Evolutionary conservation across 2,329 filamentous ascomycete species (phyloP).

Genomic region (Fusarium xyrophilum): DNA sequence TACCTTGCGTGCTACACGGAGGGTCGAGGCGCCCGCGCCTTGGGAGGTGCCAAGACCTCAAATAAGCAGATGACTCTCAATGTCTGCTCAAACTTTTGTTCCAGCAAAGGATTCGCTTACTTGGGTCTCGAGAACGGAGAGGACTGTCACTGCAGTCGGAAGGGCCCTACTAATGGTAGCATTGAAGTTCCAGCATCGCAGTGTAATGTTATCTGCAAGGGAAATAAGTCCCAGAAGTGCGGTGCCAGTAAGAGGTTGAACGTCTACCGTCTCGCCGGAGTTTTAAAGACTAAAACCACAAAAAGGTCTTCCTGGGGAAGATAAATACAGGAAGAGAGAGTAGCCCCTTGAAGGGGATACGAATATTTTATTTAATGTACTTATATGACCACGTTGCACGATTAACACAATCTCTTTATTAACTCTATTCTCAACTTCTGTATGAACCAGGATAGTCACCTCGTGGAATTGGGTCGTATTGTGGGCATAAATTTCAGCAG

Average conservation of each 20-base stretch:
- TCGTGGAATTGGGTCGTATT: background rate
- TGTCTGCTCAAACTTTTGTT: constrained; percentile 28
- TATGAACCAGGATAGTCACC: rapidly evolving
- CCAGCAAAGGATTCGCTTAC: constrained; percentile 17
- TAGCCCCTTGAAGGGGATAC: background rate
- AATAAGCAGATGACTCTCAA: constrained; percentile 25
- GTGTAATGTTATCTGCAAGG: constrained; percentile 25
- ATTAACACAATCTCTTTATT: background rate
- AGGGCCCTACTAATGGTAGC: constrained; percentile 23
- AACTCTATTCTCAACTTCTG: background rate
- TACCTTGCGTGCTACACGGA: constrained; percentile 35
- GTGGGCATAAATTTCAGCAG: rapidly evolving
- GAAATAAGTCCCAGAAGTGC: constrained; percentile 23
- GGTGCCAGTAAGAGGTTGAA: constrained; percentile 22
- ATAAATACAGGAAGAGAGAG: background rate
- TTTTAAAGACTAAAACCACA: constrained; percentile 1
- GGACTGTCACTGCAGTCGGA: constrained; percentile 31
- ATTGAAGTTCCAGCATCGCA: constrained; percentile 13
- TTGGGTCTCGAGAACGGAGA: constrained; percentile 30
- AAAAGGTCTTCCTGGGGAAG: background rate
- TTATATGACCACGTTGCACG: background rate
- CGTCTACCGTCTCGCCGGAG: constrained; percentile 24
- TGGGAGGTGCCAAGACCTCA: constrained; percentile 17
- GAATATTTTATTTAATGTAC: background rate
- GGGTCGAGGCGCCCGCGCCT: constrained; percentile 6